Conservation (phyloP, 495 filamentous ascomycete species). For the Talaromyces trachyspermus region DNA sequence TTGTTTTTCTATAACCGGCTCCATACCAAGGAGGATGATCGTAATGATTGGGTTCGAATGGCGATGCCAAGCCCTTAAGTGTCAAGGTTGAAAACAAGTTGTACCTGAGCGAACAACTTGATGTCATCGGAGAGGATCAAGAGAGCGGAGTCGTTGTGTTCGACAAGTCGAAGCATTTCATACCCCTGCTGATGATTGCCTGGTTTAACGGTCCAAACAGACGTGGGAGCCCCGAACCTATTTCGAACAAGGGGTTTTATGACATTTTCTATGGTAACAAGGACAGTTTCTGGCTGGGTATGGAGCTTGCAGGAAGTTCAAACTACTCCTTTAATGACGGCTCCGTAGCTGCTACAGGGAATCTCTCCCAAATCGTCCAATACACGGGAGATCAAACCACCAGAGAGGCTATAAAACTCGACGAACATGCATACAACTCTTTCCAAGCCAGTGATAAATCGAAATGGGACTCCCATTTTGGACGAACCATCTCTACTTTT, state of each 20-base stretch:
- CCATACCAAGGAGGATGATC: neutral
- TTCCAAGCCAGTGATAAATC: neutral
- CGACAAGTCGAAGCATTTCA: constrained; percentile 21
- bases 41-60: constrained; percentile 2
- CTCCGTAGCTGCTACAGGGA: constrained; percentile 14
- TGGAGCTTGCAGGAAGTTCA: constrained; percentile 18
- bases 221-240: constrained; percentile 9
- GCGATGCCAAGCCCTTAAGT: neutral
- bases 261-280: constrained; percentile 27
- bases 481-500: neutral
- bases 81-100: neutral
- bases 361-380: neutral
- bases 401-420: neutral
- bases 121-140: constrained; percentile 2
- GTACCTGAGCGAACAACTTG: neutral
- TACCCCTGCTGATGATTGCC: constrained; percentile 18
- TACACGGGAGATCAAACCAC: constrained; percentile 8
- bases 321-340: constrained; percentile 21
- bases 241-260: constrained; percentile 11
- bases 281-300: constrained; percentile 24
- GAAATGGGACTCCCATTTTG: neutral
- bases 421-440: neutral
- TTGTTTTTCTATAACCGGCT: constrained; percentile 36
- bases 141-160: constrained; percentile 25
- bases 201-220: constrained; percentile 25